Base-by-base conservation (phyloP, 2,329 filamentous ascomycete genomes). In the Aspergillus sp. region DNA sequence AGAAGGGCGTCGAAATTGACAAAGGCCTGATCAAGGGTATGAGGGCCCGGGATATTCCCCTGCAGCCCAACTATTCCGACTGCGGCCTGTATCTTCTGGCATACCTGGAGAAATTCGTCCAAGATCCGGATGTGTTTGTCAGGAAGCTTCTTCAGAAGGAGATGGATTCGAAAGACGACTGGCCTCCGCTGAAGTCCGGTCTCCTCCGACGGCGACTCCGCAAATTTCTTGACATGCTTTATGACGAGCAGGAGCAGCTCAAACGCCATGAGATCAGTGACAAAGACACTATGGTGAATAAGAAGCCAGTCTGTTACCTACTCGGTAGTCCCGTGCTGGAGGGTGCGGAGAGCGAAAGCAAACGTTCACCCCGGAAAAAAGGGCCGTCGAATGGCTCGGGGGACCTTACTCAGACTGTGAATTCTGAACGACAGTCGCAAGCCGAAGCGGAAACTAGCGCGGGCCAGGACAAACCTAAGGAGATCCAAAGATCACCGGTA, bases 11-110 rank as follows among this genome's bases (percentile, higher is more conserved):
- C 62, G 73, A 79, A 5, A 77, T 84, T 13, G 72, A 80, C 10
- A 71, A 75, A n/a, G 74, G 73, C 5, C 68, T 76, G 10, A 76
- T 86, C 57, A 80, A 81, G 63, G 86, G 85, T 3, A 87, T 90
- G 80, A 92, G 87, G 41, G 91, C 90, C 4, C 89, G 85, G 61
- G 82, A 84, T 7, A 88, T 97, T 13, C 94, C 95, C 0, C 78
- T 84, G 62, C 95, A 99, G 74, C 78, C 86, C 52, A 98, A 99
- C 71, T 90, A 84, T 67, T 93, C 86, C 62, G 95, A 99, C 72
- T 99, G 95, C 70, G 95, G 95, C 8, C 80, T 97, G 0, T 99
- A 90, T 68, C 80, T 98, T 3, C 80, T 97, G 3, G 90, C 88
- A 2, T 99, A 98, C 70, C 82, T 96, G 56, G 85, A 92, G 65